Evolutionary conservation across 2,329 filamentous ascomycete genomes (phyloP).

Genomic region (Lasiodiplodia gonubiensis): DNA sequence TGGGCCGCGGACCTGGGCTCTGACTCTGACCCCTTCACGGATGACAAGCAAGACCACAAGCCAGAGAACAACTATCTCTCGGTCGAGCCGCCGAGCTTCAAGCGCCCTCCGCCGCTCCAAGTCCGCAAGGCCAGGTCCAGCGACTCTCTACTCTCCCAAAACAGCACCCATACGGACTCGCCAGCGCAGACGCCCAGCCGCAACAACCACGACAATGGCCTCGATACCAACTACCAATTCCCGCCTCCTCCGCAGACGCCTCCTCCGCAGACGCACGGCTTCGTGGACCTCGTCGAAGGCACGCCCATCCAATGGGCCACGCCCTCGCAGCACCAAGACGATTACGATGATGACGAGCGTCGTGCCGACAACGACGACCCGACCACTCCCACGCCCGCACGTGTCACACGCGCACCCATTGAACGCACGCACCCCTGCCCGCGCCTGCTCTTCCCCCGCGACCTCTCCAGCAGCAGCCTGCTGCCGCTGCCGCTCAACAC

Average conservation of each 20-base stretch:
- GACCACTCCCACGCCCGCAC: conserved; percentile 7
- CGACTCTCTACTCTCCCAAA: conserved; percentile 8
- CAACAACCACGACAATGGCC: conserved; percentile 29
- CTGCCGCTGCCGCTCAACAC: conserved; percentile 15
- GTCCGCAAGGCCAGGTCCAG: conserved; percentile 20
- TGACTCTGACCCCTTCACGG: conserved; percentile 7
- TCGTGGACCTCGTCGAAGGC: conserved; percentile 21
- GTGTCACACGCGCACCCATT: background rate
- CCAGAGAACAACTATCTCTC: conserved; percentile 5
- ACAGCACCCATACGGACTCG: background rate
- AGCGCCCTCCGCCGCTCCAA: conserved; percentile 24
- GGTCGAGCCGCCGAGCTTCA: conserved; percentile 6
- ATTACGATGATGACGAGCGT: background rate
- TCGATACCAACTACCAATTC: background rate
- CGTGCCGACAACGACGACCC: background rate
- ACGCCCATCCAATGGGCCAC: conserved; percentile 19
- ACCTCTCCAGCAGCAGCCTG: conserved; percentile 27
- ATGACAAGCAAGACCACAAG: conserved; percentile 4
- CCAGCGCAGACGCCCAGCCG: conserved; percentile 28
- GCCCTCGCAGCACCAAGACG: background rate
- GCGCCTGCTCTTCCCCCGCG: conserved; percentile 18
- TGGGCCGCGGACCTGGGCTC: conserved; percentile 3
- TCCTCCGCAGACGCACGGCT: conserved; percentile 13
- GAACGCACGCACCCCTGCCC: conserved; percentile 17
- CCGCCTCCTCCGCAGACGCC: conserved; percentile 11